Evolutionary conservation across 2,329 filamentous ascomycete species (phyloP).

Genomic region (Phaeosphaeria sp.): DNA sequence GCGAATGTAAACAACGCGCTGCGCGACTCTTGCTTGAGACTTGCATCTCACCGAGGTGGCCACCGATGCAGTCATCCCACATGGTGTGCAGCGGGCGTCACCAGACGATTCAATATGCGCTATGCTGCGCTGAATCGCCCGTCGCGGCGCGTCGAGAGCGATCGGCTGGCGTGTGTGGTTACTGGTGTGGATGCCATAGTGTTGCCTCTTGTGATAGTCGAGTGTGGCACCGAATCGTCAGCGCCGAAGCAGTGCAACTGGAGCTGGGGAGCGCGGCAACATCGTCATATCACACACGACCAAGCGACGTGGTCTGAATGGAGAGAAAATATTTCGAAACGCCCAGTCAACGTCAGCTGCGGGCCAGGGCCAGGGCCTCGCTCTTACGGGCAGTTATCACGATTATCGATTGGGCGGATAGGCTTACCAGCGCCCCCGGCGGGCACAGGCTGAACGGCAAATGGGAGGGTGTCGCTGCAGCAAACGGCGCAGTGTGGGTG

Average conservation of each 20-base stretch:
- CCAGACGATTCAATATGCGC: constrained; percentile 8
- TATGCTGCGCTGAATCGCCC: constrained; percentile 11
- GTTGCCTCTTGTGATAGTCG: constrained; percentile 24
- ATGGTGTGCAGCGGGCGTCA: constrained; percentile 7
- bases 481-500: constrained; percentile 15
- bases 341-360: constrained; percentile 34
- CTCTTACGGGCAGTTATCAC: constrained; percentile 41
- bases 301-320: constrained; percentile 30
- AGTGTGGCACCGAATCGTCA: constrained; percentile 37
- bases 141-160: constrained; percentile 30
- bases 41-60: constrained; percentile 9
- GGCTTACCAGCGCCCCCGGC: constrained; percentile 32
- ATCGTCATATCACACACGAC: constrained; percentile 29
- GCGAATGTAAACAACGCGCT: constrained; percentile 16
- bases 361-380: constrained; percentile 35
- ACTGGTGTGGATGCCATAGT: constrained; percentile 16
- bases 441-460: constrained; percentile 31
- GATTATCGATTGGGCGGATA: constrained; percentile 50
- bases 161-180: constrained; percentile 3
- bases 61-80: constrained; percentile 23
- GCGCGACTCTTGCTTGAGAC: constrained; percentile 8
- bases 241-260: constrained; percentile 5
- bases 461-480: constrained; percentile 21
- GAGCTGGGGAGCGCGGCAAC: constrained; percentile 13
- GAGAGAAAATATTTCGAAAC: constrained; percentile 44